Evolutionary conservation across 345 rosid genomes (phyloP), one percentile per base, ranked within the genome.

Genomic region (Brassica carinata): DNA sequence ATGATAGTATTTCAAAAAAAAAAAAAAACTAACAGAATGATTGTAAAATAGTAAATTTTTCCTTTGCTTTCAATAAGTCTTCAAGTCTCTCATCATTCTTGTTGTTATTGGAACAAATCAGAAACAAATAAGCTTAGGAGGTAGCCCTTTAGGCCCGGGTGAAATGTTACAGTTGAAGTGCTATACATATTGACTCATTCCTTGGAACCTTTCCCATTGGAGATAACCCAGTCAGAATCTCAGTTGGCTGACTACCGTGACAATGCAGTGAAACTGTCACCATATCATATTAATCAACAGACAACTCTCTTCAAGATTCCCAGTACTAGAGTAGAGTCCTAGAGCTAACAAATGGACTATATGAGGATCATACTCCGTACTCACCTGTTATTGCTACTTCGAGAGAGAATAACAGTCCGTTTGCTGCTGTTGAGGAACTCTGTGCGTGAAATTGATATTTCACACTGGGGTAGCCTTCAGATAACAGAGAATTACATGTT

Each of bases 401-500:
- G 97, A 96, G 90, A 94, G 97, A 96, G 90, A 94, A 94, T 77
- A 96, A 94, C 86, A 87, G 87, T 83, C 97, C 99, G 19, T 96
- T 96, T 83, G 91, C 98, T 61, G 95, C 92, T 81, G 99, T 96
- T 77, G 95, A 94, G 89, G 97, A 93, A 87, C 97, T 96, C 77
- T 19, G 94, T 87, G 23, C 90, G 97, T 23, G 97, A 96, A 80
- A 85, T 94, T 62, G 99, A 96, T 83, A 85, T 96, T 83, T 96
- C 99, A 75, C 99, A 96, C 80, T 96, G 99, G 98, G 99, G 99
- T 38, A 94, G 83, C 81, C 69, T 96, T 83, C 98, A 94, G 86
- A 79, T 96, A 40, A 96, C 97, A 45, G 98, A 96, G 82, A 89
- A 86, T 34, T 94, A 92, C 85, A 88, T 67, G 77, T 86, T 96